Percentiles rank a stretch among this genome's conserved stretches.
Conservation (phyloP, 2,329 filamentous ascomycete genomes). For the Sporothrix inflata region DNA sequence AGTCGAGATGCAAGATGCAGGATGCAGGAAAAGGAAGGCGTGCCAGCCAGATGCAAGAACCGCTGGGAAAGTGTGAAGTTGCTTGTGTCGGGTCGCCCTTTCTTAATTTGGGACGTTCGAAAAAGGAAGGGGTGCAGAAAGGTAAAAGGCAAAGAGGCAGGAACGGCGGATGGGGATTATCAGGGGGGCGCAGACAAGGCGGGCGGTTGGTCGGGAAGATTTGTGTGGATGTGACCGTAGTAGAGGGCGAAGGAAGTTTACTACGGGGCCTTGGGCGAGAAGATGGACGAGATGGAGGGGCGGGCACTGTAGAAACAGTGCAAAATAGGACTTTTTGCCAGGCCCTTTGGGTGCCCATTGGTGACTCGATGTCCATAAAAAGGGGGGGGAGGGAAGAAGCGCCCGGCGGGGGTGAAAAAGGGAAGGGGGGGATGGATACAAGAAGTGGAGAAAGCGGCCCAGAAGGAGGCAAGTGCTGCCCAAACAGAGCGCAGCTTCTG, state of each 20-base stretch:
- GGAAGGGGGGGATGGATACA: not conserved
- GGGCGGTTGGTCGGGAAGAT: constrained; percentile 29
- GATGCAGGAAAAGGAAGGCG: constrained; percentile 6
- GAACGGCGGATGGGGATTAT: constrained; percentile 21
- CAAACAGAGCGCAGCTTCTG: not conserved
- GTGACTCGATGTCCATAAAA: constrained; percentile 10
- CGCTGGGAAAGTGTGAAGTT: not conserved
- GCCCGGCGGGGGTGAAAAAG: constrained; percentile 20
- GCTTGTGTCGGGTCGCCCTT: constrained; percentile 25
- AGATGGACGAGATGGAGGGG: constrained; percentile 22
- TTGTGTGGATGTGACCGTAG: constrained; percentile 24
- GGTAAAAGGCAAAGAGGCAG: constrained; percentile 14
- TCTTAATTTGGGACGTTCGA: constrained; percentile 22
- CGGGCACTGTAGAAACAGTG: not conserved
- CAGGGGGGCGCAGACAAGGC: constrained; percentile 23
- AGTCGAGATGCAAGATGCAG: constrained; percentile 1
- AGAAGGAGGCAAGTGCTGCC: not conserved
- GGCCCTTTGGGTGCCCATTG: not conserved
- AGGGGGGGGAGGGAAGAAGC: constrained; percentile 19
- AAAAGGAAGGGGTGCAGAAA: constrained; percentile 4
- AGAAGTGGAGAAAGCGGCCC: constrained; percentile 15
- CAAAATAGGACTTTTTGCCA: not conserved
- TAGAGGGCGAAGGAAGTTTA: constrained; percentile 20
- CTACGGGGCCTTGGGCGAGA: constrained; percentile 8
- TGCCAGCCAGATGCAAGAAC: constrained; percentile 9